Base-by-base conservation (phyloP, 2,329 filamentous ascomycete species). In the Cladosporium phlei region DNA sequence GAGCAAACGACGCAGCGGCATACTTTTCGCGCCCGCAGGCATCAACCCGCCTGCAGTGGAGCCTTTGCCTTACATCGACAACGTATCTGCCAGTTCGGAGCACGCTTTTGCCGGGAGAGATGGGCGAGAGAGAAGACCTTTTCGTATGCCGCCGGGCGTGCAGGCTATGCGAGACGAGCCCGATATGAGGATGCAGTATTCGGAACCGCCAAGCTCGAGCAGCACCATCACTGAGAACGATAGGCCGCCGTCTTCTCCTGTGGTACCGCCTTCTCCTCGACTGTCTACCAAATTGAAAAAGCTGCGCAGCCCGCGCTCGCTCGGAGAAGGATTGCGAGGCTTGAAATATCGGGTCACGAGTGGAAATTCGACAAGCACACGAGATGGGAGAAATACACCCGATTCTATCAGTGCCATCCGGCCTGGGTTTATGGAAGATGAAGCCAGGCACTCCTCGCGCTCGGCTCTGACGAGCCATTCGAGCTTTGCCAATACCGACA, bases 391-490 rank as follows among this genome's bases (percentile, higher is more conserved):
- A 34, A 32, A 45, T 19, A 45, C 42, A 14, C 58, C 52, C 16
- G 38, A 48, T 16, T 40, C 44, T 35, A 56, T 37, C 57, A 45
- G 42, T 24, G 42, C 42, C 24, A 45, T 45, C 14, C 39, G 45
- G 24, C 43, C 52, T 33, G 49, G 65, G 58, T 37, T 60, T 5
- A 12, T 37, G 11, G 42, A 45, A 9, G 42, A 45, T 28, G 42
- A 35, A 21, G 24, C 32, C 4, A 72, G 80, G 19, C 73, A 76
- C 11, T 83, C 80, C 52, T 74, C 78, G 53, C 74, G 79, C 45
- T 84, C 80, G 3, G 76, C 72, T 20, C 67, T 79, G 61, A 84
- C 80, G 3, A 78, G 66, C 50, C 64, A 73, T 46, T 83, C 79
- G 12, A 82, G 78, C 58, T 66, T 74, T 30, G 67, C 77, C 40